Conservation (phyloP, 2,329 filamentous ascomycete genomes). For the Alternaria consortialis region DNA sequence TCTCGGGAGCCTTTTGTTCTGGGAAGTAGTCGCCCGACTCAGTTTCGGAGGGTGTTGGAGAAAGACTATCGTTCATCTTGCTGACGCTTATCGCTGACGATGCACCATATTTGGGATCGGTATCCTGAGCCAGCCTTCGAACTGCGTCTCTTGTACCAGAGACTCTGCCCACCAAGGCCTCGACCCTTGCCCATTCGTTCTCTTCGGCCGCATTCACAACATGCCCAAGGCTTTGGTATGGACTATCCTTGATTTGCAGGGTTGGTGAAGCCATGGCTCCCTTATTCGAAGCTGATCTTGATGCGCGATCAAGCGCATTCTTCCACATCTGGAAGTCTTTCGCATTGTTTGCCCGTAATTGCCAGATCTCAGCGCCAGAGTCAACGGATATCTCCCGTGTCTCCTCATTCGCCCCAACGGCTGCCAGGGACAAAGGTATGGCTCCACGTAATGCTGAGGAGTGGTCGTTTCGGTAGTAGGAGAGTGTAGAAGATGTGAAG, state of each 20-base stretch:
- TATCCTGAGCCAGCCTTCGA: slow-evolving; percentile 84
- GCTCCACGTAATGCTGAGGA: slow-evolving; percentile 91
- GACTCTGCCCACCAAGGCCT: slow-evolving; percentile 83
- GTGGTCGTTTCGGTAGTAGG: slow-evolving; percentile 94
- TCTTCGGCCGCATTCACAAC: slow-evolving; percentile 67
- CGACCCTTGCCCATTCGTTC: slow-evolving; percentile 85
- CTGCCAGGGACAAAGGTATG: slow-evolving; percentile 89
- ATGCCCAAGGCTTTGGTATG: slow-evolving; percentile 28
- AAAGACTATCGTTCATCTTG: slow-evolving; percentile 40
- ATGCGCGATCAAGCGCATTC: slow-evolving; percentile 82
- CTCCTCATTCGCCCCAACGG: slow-evolving; percentile 87
- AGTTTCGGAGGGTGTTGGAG: slow-evolving; percentile 52
- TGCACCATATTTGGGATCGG: slow-evolving; percentile 69
- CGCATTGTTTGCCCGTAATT: slow-evolving; percentile 81
- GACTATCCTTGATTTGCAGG: slow-evolving; percentile 38
- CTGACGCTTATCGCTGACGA: slow-evolving; percentile 46
- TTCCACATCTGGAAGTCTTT: slow-evolving; percentile 92
- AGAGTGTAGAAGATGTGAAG: slow-evolving; percentile 91
- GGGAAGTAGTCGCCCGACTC: slow-evolving; percentile 66
- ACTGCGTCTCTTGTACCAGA: slow-evolving; percentile 89
- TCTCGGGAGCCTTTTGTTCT: slow-evolving; percentile 60
- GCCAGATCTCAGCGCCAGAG: slow-evolving; percentile 97
- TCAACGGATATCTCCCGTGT: slow-evolving; percentile 94
- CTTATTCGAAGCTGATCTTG: slow-evolving; percentile 57
- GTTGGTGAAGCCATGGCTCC: slow-evolving; percentile 40